Conservation (phyloP, 305 asterid species). For the Rubia balearica region DNA sequence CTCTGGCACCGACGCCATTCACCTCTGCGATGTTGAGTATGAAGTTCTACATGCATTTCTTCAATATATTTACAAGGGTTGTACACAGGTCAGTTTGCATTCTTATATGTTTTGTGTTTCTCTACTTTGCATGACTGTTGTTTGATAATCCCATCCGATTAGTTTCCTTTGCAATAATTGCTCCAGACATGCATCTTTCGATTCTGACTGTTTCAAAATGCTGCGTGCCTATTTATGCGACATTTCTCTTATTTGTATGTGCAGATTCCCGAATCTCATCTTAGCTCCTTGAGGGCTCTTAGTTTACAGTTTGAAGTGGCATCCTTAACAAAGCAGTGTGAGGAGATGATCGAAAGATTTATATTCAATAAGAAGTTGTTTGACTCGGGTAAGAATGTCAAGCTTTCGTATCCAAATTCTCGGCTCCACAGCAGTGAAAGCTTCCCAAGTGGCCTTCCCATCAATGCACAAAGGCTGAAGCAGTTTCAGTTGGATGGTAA, state of each 20-base stretch:
- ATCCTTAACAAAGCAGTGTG: slow-evolving; percentile 66
- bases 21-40: slow-evolving; percentile 47
- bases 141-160: no score
- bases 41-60: slow-evolving; percentile 69
- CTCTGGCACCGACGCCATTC: slow-evolving; percentile 40
- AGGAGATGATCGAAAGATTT: slow-evolving; percentile 59
- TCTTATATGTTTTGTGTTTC: neutral
- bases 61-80: slow-evolving; percentile 71
- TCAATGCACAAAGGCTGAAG: slow-evolving; percentile 52
- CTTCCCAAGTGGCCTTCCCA: slow-evolving; percentile 60
- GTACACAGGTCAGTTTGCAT: slow-evolving; percentile 51
- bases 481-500: slow-evolving; percentile 46
- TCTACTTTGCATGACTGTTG: no score
- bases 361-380: slow-evolving; percentile 58
- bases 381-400: slow-evolving; percentile 65
- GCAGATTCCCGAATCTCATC: slow-evolving; percentile 67
- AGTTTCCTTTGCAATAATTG: neutral
- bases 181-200: neutral
- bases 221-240: neutral
- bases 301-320: slow-evolving; percentile 62
- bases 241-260: neutral
- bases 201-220: neutral
- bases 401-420: slow-evolving; percentile 60
- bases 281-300: slow-evolving; percentile 49
- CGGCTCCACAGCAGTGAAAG: slow-evolving; percentile 37